Evolutionary conservation across 768 basidiomycete species (phyloP), one percentile per base, ranked within the genome.

Genomic region (Tylopilus felleus): DNA sequence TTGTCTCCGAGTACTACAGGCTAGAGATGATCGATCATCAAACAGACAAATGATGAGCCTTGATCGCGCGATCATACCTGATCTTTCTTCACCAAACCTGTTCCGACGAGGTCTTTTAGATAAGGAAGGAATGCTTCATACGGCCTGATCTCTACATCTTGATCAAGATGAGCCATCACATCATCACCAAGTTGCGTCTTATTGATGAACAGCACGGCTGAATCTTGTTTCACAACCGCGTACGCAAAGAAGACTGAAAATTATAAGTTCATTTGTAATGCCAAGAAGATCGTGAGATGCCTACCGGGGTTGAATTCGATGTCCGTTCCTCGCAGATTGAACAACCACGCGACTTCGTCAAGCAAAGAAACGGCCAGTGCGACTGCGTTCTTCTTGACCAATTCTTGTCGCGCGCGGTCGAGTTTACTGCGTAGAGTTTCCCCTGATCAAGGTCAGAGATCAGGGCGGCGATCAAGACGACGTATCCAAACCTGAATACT

Each of bases 291-390:
- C 2, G 17, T 9, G 10, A 42, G 29, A 35, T 31, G 35, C 60
- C 29, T 57, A 78, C 84, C 83, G 4, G 86, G 86, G 56, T 97
- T 98, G 73, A 80, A 98, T 31, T 85, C 85, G 63, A 98, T 95
- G 66, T 98, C 96, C 3, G 85, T 81, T 1, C 94, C 95, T 57
- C 96, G 85, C 29, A 99, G 75, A 69, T 98, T 95, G 74, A 93
- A 90, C 36, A 94, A 66, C 93, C 93, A 98, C 0, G 93, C 93
- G 47, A 96, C 84, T 68, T 98, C 96, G 68, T 98, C 96, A 21
- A 98, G 80, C 78, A 88, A 85, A n/a, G 80, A 87, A 5, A 98
- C 80, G 1, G 96, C 85, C 39, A 90, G 69, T 2, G 88, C 93
- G 59, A 74, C 67, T 1, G 72, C 73, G 4, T 75, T 71, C 55